These are phyloP conservation scores for Cenchrus americanus DNA, from an alignment of 176 grass and related monocot genomes.

Conservation along the genomic window DNA sequence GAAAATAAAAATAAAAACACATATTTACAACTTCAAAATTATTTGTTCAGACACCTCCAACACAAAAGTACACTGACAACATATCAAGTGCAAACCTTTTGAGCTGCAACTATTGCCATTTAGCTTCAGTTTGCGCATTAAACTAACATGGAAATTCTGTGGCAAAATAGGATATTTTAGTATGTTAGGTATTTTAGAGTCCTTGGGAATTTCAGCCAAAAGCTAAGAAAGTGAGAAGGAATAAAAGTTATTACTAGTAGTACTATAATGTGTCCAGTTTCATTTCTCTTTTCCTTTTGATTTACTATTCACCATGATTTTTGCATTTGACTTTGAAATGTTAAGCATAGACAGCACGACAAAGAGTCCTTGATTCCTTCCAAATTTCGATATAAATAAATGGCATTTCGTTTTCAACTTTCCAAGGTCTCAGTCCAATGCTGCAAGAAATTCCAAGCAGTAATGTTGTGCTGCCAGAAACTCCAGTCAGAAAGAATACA, in stretches of 20 bases:
- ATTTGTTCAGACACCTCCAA: too few relatives aligned
- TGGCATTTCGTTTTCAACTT: neutral
- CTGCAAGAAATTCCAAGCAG: neutral
- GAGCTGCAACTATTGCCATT: neutral
- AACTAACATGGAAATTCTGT: neutral
- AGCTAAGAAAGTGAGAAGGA: neutral
- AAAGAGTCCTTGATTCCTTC: neutral
- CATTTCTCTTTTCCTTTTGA: neutral
- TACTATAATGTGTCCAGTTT: neutral
- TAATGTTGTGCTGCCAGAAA: neutral
- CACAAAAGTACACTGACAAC: neutral
- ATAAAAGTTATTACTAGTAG: neutral
- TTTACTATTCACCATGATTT: neutral
- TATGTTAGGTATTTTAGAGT: neutral
- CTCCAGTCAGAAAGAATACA: neutral
- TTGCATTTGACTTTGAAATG: neutral
- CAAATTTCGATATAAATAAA: neutral
- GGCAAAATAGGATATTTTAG: neutral
- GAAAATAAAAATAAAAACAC: neutral
- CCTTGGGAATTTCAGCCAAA: neutral
- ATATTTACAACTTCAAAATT: neutral
- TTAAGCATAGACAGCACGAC: neutral
- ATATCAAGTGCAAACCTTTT: neutral
- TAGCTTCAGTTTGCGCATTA: neutral
- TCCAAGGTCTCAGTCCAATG: neutral